Conservation (phyloP, 768 basidiomycete genomes). For the Termitomyces sp. region DNA sequence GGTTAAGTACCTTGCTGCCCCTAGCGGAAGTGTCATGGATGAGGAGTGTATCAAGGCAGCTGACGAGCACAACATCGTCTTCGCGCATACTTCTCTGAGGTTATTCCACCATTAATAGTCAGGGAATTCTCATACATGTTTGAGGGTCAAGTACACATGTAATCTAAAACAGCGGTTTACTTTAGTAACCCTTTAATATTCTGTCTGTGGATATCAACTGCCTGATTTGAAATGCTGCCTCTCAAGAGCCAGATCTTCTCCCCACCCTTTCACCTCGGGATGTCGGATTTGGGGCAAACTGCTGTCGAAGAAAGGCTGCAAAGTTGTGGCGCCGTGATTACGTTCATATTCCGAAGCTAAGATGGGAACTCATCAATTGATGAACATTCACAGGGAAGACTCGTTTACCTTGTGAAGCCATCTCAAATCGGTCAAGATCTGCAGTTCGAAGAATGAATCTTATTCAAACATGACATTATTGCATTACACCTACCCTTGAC, state of each 20-base stretch:
- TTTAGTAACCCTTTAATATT: neutral
- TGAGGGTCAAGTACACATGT: neutral
- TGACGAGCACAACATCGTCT: constrained; percentile 88
- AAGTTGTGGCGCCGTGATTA: constrained; percentile 33
- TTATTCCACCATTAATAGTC: constrained; percentile 76
- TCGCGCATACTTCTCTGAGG: constrained; percentile 82
- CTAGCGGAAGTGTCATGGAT: constrained; percentile 96
- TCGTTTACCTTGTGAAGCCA: constrained; percentile 70
- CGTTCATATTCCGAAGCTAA: constrained; percentile 73
- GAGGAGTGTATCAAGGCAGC: constrained; percentile 94
- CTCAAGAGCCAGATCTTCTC: constrained; percentile 34
- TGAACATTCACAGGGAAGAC: neutral
- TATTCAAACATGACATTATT: neutral
- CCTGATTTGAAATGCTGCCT: neutral
- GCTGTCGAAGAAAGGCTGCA: constrained; percentile 78
- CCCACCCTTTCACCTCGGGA: constrained; percentile 72
- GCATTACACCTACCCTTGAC: constrained; percentile 58
- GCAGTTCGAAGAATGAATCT: neutral
- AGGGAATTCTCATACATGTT: neutral
- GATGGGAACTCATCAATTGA: neutral
- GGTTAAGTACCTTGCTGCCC: constrained; percentile 86
- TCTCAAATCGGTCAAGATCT: constrained; percentile 87
- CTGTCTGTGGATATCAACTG: neutral
- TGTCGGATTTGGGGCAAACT: constrained; percentile 70
- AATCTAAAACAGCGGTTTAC: neutral